These are phyloP conservation scores for Mortierella sp. DNA, from an alignment of 371 early-diverging fungal species.

Conservation along the genomic window DNA sequence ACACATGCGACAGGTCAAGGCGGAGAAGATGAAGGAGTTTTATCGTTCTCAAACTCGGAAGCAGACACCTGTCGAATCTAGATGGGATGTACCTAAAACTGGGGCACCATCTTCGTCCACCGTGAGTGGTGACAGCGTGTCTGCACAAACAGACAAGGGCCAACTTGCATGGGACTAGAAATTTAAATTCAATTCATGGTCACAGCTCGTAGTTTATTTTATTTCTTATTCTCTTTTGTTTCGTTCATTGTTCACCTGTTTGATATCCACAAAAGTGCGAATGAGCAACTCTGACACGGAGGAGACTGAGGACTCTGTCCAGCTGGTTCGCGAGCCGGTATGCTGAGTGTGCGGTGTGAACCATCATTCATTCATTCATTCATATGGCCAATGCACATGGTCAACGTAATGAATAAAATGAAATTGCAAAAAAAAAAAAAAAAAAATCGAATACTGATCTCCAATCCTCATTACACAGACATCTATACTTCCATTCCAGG, in stretches of 20 bases:
- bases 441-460: neutral
- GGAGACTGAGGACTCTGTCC: slow-evolving; percentile 22
- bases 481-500: slow-evolving; percentile 6
- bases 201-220: neutral
- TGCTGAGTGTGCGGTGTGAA: neutral
- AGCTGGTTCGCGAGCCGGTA: slow-evolving; percentile 27
- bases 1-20: slow-evolving; percentile 50
- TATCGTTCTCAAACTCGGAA: slow-evolving; percentile 42
- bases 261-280: neutral
- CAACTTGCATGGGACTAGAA: slow-evolving; percentile 42
- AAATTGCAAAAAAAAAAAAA: neutral
- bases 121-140: no score
- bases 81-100: slow-evolving; percentile 32
- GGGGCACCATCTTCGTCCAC: slow-evolving; percentile 25
- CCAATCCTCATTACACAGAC: slow-evolving; percentile 1
- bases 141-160: slow-evolving; percentile 23
- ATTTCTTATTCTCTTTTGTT: neutral
- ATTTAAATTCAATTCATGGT: neutral
- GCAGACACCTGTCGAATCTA: slow-evolving; percentile 30
- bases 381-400: neutral
- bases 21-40: slow-evolving; percentile 56
- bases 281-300: slow-evolving; percentile 19
- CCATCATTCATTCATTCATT: neutral
- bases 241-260: neutral
- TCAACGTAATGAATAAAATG: neutral